Base-by-base conservation (phyloP, 495 filamentous ascomycete genomes). In the Lasiosphaeria miniovina region DNA sequence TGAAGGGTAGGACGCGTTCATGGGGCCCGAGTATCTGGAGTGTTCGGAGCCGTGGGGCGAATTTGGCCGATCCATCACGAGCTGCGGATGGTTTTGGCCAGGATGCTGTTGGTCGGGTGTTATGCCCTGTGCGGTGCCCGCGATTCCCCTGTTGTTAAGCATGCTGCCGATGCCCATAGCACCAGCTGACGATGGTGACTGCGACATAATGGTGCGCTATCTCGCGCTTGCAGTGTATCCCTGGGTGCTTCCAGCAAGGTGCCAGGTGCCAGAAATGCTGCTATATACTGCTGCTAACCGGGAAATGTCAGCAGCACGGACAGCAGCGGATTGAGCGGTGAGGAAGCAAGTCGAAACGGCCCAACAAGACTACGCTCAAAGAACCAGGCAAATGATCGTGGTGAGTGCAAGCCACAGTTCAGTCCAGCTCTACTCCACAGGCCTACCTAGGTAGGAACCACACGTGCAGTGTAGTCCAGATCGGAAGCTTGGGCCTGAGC, bases 11-110 rank as follows among this genome's bases (percentile, higher is more conserved):
- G 64, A 64, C 8, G 66, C 58, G 60, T 66, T 67, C 65, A 73
- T 65, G 10, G 61, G 68, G 6, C 57, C 70, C 8, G 71, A 69
- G 38, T 68, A 73, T 49, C 66, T 62, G 11, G 71, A 74, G 52
- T 74, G 68, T 61, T 93, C 88, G 4, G 85, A 88, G 32, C 84
- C 79, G 70, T 90, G 89, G 31, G 90, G 82, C 35, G 88, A 88
- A 55, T 77, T 80, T 49, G 83, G 83, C 45, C 88, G 86, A 49
- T 94, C 90, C 62, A 88, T 81, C 54, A 82, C 36, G 14, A 65
- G 43, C 31, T 68, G 64, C 14, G 66, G 33, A 56, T 56, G 54
- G 4, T 24, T 36, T 56, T 15, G 54, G 45, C 45, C 36, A 55
- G 14, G n/a, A 8, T 40, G 53, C 46, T 66, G 69, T 54, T 67